phyloP scores from a whole-genome alignment of 768 basidiomycete genomes.

The Infundibulicybe gibba region DNA sequence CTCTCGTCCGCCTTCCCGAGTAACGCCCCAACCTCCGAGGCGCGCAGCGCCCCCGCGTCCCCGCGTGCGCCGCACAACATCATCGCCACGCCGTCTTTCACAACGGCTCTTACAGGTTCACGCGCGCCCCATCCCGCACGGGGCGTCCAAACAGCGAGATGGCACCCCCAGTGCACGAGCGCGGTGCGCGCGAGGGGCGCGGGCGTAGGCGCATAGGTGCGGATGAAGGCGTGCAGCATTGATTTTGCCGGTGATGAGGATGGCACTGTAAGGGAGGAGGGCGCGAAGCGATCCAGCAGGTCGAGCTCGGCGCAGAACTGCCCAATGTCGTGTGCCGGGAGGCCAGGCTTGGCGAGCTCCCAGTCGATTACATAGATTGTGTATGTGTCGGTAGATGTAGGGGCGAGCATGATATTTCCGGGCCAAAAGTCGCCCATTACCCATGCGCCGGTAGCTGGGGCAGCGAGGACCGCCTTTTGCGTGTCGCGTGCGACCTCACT shows the following conservation, averaged over 20 bases:
- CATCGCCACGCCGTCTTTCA: conserved; percentile 44
- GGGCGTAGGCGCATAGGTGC: conserved; percentile 32
- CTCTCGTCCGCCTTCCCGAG: conserved; percentile 10
- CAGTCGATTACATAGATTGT: conserved; percentile 57
- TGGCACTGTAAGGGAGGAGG: conserved; percentile 28
- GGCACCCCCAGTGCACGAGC: conserved; percentile 49
- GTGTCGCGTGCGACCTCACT: conserved; percentile 14
- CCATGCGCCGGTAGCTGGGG: conserved; percentile 11
- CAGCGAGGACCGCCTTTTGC: conserved; percentile 15
- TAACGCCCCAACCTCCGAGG: conserved; percentile 20
- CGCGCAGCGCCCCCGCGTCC: conserved; percentile 10
- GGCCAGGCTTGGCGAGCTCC: conserved; percentile 59
- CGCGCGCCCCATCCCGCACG: conserved; percentile 46
- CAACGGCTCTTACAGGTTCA: conserved; percentile 43
- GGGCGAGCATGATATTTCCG: conserved; percentile 55
- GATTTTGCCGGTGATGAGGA: conserved; percentile 13
- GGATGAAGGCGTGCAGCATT: conserved; percentile 41
- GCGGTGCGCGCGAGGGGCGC: conserved; percentile 25
- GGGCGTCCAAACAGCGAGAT: conserved; percentile 49
- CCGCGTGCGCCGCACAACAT: conserved; percentile 25
- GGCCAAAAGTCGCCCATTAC: conserved; percentile 79
- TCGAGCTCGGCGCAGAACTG: conserved; percentile 63
- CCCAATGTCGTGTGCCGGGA: conserved; percentile 56
- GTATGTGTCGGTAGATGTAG: conserved; percentile 27
- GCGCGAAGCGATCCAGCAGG: conserved; percentile 44